phyloP scores from a whole-genome alignment of 495 filamentous ascomycete species.

The Aspergillus taichungensis region DNA sequence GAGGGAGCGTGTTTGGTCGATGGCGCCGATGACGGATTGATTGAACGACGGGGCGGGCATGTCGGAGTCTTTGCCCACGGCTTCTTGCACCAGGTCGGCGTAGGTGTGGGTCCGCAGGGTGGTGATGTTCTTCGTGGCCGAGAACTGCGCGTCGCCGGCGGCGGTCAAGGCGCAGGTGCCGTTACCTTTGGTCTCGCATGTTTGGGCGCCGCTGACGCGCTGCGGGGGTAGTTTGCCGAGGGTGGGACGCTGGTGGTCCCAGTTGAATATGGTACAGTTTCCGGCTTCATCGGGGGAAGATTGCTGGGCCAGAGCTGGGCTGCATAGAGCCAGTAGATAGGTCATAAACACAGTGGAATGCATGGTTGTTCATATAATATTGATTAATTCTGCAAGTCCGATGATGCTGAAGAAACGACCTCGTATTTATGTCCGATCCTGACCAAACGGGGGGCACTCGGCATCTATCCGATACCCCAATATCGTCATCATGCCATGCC shows the following conservation, averaged over 20 bases:
- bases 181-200: constrained; percentile 1
- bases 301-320: no score
- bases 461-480: no score
- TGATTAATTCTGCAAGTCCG: no score
- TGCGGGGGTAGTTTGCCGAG: background rate
- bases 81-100: background rate
- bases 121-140: background rate
- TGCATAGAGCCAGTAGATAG: no score
- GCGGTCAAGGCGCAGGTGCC: constrained; percentile 3
- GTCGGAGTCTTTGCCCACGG: background rate
- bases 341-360: no score
- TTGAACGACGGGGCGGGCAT: background rate
- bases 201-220: constrained; percentile 1
- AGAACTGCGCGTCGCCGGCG: background rate
- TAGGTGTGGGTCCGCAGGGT: background rate
- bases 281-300: no score
- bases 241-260: constrained; percentile 1
- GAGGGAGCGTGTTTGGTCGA: constrained; percentile 1
- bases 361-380: no score
- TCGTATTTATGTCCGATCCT: no score
- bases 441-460: no score
- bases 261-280: constrained; percentile 7
- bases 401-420: no score
- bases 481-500: no score
- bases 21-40: background rate